Percentiles rank a stretch among this genome's conserved stretches.
Conservation (phyloP, 495 filamentous ascomycete species). For the Daldinia concentrica region DNA sequence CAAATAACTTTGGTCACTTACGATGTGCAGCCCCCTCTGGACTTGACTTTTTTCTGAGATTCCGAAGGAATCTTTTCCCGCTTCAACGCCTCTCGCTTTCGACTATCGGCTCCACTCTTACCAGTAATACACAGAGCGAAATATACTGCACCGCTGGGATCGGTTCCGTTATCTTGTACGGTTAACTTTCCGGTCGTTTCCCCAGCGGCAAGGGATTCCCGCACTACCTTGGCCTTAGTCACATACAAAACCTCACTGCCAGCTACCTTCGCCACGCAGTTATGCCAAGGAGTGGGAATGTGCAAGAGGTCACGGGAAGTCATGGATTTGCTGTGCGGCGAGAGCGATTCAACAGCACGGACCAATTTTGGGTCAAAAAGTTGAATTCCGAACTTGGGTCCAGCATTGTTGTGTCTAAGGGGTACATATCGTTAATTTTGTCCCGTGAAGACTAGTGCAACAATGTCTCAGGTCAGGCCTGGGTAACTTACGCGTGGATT, state of each 20-base stretch:
- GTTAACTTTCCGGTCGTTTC: conserved; percentile 23
- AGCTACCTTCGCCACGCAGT: conserved; percentile 48
- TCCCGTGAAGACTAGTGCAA: neutral
- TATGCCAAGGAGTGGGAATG: conserved; percentile 59
- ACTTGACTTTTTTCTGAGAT: neutral
- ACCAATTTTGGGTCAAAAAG: conserved; percentile 46
- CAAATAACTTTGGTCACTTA: conserved; percentile 9
- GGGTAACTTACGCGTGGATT: conserved; percentile 48
- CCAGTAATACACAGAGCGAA: conserved; percentile 8
- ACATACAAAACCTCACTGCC: conserved; percentile 44
- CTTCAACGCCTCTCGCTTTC: neutral
- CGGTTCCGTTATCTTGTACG: conserved; percentile 1
- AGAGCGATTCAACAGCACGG: conserved; percentile 40
- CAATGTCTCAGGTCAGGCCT: neutral
- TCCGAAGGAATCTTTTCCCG: neutral
- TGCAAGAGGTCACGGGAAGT: conserved; percentile 49
- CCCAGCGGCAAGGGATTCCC: conserved; percentile 32
- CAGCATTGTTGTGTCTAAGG: conserved; percentile 49
- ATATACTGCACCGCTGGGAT: conserved; percentile 4
- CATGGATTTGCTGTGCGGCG: conserved; percentile 16
- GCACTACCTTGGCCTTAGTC: conserved; percentile 41
- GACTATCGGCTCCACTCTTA: neutral
- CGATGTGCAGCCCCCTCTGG: conserved; percentile 10
- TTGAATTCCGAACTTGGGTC: conserved; percentile 55
- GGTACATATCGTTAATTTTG: conserved; percentile 7